Evolutionary conservation across 768 basidiomycete species (phyloP), one percentile per base, ranked within the genome.

Genomic region (Boletellus sp.): DNA sequence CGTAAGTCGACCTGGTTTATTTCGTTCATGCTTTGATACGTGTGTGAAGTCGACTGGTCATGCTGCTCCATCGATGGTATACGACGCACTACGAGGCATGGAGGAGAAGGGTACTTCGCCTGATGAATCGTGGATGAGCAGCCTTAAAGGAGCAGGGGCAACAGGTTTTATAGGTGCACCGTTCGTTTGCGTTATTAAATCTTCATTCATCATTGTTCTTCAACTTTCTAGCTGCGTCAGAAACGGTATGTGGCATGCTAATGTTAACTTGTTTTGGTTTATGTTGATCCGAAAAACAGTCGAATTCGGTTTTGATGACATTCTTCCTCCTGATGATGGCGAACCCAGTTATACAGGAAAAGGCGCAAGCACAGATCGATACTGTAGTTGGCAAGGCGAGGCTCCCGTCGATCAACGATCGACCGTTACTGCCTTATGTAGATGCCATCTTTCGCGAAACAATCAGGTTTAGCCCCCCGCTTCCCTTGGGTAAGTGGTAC

Each of bases 351-450:
- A 46, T 16, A 3, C 57, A 58, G 24, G 42, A 53, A 16, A 58
- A 54, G 8, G 57, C 51, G 4, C 55, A 57, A 2, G 41, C 51
- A 13, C 47, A 58, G 7, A 57, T 58, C 10, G 42, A 57, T 16
- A 12, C 20, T 3, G 52, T 56, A 0, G 34, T 56, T 1, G 52
- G 55, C 15, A 44, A 31, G 16, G 13, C n/a, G 0, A 41, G 52
- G 20, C 38, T 56, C 16, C 52, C 55, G 13, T 35, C 48, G 9
- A 50, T 54, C 2, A 38, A 56, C 0, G 55, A 56, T 37, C 35
- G 52, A 17, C 44, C 40, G 11, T 38, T 8, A 10, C 35, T 55
- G 3, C 54, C 54, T 6, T 39, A 32, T 7, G 6, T 55, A 5
- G 52, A 55, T 16, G 54, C 54, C 15, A 42, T 49, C n/a, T 16